Conservation (phyloP, 106 monocot genomes). For the Acanthochlamys bracteata region DNA sequence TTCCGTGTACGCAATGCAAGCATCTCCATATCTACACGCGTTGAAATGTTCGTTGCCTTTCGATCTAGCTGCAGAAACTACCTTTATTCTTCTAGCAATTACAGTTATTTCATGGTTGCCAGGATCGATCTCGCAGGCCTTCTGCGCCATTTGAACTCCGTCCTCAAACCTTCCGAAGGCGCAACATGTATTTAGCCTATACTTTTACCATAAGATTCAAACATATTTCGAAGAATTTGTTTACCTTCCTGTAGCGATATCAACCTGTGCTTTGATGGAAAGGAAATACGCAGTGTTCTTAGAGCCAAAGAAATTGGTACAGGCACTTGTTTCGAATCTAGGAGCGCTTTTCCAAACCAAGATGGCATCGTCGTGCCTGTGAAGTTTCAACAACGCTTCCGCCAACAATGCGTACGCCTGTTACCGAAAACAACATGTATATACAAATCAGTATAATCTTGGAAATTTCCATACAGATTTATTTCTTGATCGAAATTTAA, state of each 20-base stretch:
- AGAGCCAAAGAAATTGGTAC: slow-evolving; percentile 48
- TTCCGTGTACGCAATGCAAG: slow-evolving; percentile 48
- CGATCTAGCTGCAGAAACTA: slow-evolving; percentile 26
- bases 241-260: slow-evolving; percentile 64
- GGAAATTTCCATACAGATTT: not conserved
- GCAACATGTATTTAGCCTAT: no score
- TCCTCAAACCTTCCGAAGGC: slow-evolving; percentile 49
- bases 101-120: slow-evolving; percentile 29
- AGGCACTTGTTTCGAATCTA: slow-evolving; percentile 39
- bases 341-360: slow-evolving; percentile 25
- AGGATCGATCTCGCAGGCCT: slow-evolving; percentile 47
- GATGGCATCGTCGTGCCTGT: slow-evolving; percentile 67
- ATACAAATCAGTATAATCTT: no score
- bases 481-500: not conserved
- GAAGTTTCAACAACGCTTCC: slow-evolving; percentile 70
- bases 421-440: not conserved
- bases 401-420: slow-evolving; percentile 69
- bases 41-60: slow-evolving; percentile 73
- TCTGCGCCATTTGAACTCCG: slow-evolving; percentile 38
- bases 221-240: no score
- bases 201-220: not conserved
- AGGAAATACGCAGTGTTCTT: slow-evolving; percentile 37
- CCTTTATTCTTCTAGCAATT: slow-evolving; percentile 20
- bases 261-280: slow-evolving; percentile 53
- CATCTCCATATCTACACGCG: slow-evolving; percentile 48